Evolutionary conservation across 2,329 filamentous ascomycete species (phyloP).

Genomic region (Exserohilum turcica): DNA sequence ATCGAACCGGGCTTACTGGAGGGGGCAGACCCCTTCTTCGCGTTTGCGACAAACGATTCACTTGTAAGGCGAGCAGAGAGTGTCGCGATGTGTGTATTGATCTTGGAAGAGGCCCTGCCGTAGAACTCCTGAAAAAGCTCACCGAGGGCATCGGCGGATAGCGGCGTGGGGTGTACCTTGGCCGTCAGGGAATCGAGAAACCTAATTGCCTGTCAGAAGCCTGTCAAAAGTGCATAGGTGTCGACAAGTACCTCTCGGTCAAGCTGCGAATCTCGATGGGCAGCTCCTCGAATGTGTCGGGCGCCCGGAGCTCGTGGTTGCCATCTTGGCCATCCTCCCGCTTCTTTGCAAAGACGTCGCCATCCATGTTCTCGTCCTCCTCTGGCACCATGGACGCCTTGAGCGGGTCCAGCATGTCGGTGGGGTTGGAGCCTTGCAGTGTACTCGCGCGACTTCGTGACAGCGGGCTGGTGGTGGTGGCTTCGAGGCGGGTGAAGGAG

Average conservation of each 20-base stretch:
- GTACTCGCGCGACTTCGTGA: constrained; percentile 54
- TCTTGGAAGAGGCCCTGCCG: constrained; percentile 75
- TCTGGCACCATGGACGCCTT: constrained; percentile 45
- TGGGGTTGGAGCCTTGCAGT: constrained; percentile 50
- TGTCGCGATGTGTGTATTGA: constrained; percentile 83
- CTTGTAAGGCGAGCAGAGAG: constrained; percentile 76
- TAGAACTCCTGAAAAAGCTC: constrained; percentile 97
- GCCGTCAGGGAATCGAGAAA: constrained; percentile 90
- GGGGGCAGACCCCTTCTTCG: constrained; percentile 48
- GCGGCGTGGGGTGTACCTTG: constrained; percentile 82
- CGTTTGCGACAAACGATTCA: constrained; percentile 53
- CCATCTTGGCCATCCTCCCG: constrained; percentile 41
- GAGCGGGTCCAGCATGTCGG: constrained; percentile 52
- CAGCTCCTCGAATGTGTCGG: constrained; percentile 82
- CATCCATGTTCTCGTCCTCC: constrained; percentile 40
- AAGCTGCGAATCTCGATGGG: constrained; percentile 92
- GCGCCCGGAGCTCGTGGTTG: constrained; percentile 40
- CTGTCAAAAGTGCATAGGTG: constrained; percentile 52
- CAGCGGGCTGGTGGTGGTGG: constrained; percentile 39
- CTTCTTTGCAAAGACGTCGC: constrained; percentile 51
- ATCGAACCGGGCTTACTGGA: constrained; percentile 48
- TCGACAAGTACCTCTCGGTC: constrained; percentile 73
- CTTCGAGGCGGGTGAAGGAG: constrained; percentile 58
- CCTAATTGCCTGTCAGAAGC: constrained; percentile 6
- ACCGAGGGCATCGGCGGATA: constrained; percentile 80